Conservation (phyloP, 2,329 filamentous ascomycete genomes). For the Rutstroemia sydowiana region DNA sequence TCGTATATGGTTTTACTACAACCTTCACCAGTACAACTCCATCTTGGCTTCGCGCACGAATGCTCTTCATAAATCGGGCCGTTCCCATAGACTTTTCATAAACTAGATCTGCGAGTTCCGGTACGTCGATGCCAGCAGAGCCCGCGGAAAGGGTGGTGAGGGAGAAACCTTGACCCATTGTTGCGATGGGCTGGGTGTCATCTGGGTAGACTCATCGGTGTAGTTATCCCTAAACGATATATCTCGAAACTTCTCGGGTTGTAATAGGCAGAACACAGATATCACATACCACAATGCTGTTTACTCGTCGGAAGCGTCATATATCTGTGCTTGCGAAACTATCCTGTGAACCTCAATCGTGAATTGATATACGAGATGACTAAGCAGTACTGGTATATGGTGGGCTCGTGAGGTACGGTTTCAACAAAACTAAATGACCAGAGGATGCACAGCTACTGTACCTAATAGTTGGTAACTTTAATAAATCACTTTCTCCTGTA, state of each 20-base stretch:
- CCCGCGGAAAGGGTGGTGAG: constrained; percentile 86
- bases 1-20: constrained; percentile 83
- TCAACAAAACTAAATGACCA: no score
- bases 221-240: background rate
- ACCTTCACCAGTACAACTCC: constrained; percentile 92
- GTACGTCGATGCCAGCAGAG: constrained; percentile 86
- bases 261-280: no score
- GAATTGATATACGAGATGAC: no score
- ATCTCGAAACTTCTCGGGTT: no score
- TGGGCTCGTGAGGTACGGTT: no score
- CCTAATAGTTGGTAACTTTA: no score
- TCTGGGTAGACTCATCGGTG: constrained; percentile 24
- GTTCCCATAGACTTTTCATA: constrained; percentile 91
- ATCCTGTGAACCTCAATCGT: no score
- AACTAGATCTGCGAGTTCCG: constrained; percentile 80
- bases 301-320: no score
- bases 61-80: constrained; percentile 93
- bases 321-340: no score
- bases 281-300: background rate
- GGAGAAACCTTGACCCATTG: constrained; percentile 96
- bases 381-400: no score
- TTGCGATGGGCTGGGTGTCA: constrained; percentile 24
- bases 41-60: constrained; percentile 82
- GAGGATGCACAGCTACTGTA: no score
- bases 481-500: no score